Conservation (phyloP, 257 asterid species). For the Thymus quinquecostatus region DNA sequence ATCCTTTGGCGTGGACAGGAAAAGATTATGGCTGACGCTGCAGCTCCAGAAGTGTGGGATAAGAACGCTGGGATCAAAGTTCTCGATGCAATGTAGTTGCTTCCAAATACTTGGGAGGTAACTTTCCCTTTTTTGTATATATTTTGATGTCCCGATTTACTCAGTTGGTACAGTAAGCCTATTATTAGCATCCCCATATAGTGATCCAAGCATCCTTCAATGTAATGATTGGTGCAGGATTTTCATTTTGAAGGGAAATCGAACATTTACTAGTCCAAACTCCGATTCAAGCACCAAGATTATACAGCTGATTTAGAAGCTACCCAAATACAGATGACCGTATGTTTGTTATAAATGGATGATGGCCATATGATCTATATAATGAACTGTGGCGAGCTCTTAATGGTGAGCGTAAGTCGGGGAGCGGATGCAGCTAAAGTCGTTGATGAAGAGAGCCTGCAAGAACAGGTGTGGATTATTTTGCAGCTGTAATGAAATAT, state of each 20-base stretch:
- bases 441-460: slow-evolving; percentile 21
- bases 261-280: neutral
- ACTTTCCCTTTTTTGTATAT: slow-evolving; percentile 14
- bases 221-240: slow-evolving; percentile 23
- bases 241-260: slow-evolving; percentile 10
- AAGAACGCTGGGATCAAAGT: slow-evolving; percentile 66
- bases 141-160: neutral
- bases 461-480: slow-evolving; percentile 16
- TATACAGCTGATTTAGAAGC: slow-evolving; percentile 22
- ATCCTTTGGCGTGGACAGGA: slow-evolving; percentile 86
- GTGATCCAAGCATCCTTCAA: neutral
- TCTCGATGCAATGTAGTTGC: slow-evolving; percentile 58
- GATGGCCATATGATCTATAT: neutral
- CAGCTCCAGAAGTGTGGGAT: slow-evolving; percentile 80
- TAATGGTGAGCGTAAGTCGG: neutral
- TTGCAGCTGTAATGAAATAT: slow-evolving; percentile 15
- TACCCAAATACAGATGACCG: slow-evolving; percentile 8
- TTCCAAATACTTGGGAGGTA: slow-evolving; percentile 41
- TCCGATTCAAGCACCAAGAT: slow-evolving; percentile 12
- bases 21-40: slow-evolving; percentile 66
- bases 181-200: neutral
- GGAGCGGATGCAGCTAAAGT: slow-evolving; percentile 27
- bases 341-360: neutral
- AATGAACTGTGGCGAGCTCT: neutral
- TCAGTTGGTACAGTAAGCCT: neutral